phyloP scores from a whole-genome alignment of 306 rosid genomes.

The Malus asiatica region DNA sequence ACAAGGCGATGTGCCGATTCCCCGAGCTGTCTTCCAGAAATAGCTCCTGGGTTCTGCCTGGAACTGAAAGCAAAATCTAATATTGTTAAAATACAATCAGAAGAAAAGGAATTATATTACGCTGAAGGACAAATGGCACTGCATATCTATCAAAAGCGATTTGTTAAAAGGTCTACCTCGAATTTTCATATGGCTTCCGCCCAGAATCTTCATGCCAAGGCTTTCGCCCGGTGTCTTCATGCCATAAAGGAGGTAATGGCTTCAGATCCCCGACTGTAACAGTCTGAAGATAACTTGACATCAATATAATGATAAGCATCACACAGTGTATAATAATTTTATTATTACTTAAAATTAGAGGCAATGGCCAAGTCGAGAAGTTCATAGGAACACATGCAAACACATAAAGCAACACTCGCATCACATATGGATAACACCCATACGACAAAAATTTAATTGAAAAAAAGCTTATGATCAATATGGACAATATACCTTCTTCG shows the following conservation, averaged over 20 bases:
- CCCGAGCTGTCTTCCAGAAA: slow-evolving; percentile 62
- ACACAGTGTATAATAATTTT: background rate
- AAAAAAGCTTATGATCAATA: background rate
- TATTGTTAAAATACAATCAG: background rate
- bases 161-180: slow-evolving; percentile 26
- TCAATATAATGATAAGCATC: background rate
- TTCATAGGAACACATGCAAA: background rate
- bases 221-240: slow-evolving; percentile 73
- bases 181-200: slow-evolving; percentile 22
- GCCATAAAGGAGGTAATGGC: slow-evolving; percentile 82
- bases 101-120: background rate
- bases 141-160: background rate
- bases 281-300: slow-evolving; percentile 27
- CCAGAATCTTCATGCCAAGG: slow-evolving; percentile 2
- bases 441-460: background rate
- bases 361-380: background rate
- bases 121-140: too few relatives aligned
- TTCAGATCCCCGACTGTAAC: slow-evolving; percentile 60
- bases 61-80: slow-evolving; percentile 5
- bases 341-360: background rate
- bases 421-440: background rate
- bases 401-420: background rate
- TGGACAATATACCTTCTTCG: slow-evolving; percentile 54
- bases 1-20: slow-evolving; percentile 64
- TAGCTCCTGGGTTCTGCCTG: slow-evolving; percentile 59